These are phyloP conservation scores for Lachancea kluyveri DNA, from an alignment of 805 yeast genomes.

Conservation along the genomic window DNA sequence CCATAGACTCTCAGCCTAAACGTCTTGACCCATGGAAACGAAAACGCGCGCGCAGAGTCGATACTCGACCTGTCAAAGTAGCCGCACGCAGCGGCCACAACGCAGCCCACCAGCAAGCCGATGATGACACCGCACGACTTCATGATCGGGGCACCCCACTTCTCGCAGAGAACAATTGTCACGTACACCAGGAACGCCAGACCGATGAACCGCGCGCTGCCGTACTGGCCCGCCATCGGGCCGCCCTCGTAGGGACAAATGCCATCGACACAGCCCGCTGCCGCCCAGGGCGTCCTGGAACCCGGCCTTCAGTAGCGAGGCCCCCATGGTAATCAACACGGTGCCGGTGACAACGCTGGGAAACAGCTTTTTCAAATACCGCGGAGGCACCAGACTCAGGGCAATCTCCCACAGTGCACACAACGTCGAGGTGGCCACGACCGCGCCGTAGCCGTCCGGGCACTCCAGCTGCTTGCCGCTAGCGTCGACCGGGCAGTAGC, in stretches of 20 bases:
- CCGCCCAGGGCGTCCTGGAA: conserved; percentile 89
- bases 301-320: conserved; percentile 61
- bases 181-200: conserved; percentile 78
- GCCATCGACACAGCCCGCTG: conserved; percentile 49
- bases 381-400: conserved; percentile 74
- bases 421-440: conserved; percentile 71
- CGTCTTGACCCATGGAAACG: conserved; percentile 85
- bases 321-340: conserved; percentile 80
- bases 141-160: conserved; percentile 92
- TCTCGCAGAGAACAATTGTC: conserved; percentile 69
- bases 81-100: conserved; percentile 86
- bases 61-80: conserved; percentile 59
- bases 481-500: conserved; percentile 55
- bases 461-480: conserved; percentile 71
- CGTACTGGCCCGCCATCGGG: conserved; percentile 63
- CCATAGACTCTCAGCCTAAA: conserved; percentile 73
- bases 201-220: conserved; percentile 82
- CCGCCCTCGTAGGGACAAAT: conserved; percentile 46
- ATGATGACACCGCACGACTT: conserved; percentile 87
- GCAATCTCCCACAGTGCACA: conserved; percentile 72
- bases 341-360: conserved; percentile 94
- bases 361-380: conserved; percentile 60
- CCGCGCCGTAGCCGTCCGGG: conserved; percentile 87
- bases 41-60: conserved; percentile 69
- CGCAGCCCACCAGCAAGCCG: conserved; percentile 82